phyloP scores from a whole-genome alignment of 163 green algal species.

The Scenedesmus sp. region DNA sequence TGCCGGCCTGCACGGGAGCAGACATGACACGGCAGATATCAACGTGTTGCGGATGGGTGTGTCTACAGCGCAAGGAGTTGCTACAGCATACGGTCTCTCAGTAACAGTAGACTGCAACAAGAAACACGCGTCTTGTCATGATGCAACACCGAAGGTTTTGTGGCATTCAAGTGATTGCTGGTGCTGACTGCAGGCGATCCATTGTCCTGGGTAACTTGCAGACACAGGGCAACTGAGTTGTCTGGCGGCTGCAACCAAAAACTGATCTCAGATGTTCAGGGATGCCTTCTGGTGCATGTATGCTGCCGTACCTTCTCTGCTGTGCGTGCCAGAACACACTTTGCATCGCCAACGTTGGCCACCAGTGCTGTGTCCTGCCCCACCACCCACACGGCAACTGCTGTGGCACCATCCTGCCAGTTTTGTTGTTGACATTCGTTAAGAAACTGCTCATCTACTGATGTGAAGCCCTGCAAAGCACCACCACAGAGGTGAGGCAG shows the following conservation, averaged over 20 bases:
- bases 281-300: background rate
- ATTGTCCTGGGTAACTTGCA: no score
- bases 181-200: no score
- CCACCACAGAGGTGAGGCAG: background rate
- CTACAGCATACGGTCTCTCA: no score
- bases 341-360: slow-evolving; percentile 82
- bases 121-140: no score
- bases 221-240: no score
- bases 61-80: no score
- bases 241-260: no score
- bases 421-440: slow-evolving; percentile 55
- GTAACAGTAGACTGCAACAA: no score
- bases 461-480: slow-evolving; percentile 65
- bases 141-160: no score
- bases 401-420: slow-evolving; percentile 66
- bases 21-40: background rate
- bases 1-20: background rate
- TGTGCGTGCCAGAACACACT: slow-evolving; percentile 35
- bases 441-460: slow-evolving; percentile 63
- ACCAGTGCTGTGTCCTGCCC: slow-evolving; percentile 65
- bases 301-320: background rate
- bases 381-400: slow-evolving; percentile 77
- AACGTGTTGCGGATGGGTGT: no score
- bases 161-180: no score
- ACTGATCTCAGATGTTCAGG: background rate